Percentiles rank a stretch among this genome's conserved stretches.
Conservation (phyloP, 306 rosid species). For the Crotalaria pallida region DNA sequence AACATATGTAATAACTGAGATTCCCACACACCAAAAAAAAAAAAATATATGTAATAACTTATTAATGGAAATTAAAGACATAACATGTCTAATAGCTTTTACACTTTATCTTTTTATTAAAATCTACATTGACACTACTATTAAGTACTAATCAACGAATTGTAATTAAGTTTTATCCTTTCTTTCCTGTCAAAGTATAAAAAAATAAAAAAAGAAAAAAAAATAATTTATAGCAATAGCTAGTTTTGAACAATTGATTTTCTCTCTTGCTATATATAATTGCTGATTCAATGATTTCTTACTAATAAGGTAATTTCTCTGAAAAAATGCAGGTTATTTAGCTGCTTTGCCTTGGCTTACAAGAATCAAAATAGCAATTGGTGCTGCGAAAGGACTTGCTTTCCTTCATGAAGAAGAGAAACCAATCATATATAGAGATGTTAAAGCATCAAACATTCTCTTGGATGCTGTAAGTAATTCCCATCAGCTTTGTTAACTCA, state of each 20-base stretch:
- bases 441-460: constrained; percentile 82
- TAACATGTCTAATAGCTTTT: too few species aligned
- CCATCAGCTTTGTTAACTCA: neutral
- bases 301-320: neutral
- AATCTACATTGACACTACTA: too few species aligned
- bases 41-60: too few species aligned
- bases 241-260: neutral
- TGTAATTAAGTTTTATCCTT: too few species aligned
- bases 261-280: neutral
- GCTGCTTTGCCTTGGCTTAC: constrained; percentile 88
- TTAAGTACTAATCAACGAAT: too few species aligned
- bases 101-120: too few species aligned
- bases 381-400: constrained; percentile 82
- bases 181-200: neutral
- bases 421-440: constrained; percentile 79
- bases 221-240: neutral
- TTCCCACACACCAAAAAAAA: too few species aligned
- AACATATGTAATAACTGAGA: too few species aligned
- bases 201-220: neutral
- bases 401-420: constrained; percentile 84
- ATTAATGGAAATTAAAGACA: too few species aligned
- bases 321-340: constrained; percentile 56
- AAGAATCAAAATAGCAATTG: constrained; percentile 77
- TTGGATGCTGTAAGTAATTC: constrained; percentile 55
- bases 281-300: neutral